phyloP scores from a whole-genome alignment of 768 basidiomycete species.

The Termitomyces titanicus region DNA sequence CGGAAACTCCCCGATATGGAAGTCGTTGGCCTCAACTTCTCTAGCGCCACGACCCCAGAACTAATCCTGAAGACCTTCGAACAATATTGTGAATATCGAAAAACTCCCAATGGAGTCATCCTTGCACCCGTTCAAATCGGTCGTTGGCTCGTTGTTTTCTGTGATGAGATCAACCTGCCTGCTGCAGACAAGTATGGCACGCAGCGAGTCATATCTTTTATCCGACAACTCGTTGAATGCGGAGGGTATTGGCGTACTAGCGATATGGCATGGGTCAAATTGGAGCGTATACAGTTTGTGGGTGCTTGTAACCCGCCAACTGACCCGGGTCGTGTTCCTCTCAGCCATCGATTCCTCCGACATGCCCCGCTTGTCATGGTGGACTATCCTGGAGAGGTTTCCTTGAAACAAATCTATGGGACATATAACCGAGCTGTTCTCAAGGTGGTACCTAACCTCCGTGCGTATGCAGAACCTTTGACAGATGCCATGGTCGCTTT shows the following conservation, averaged over 20 bases:
- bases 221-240: slow-evolving; percentile 92
- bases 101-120: slow-evolving; percentile 97
- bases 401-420: slow-evolving; percentile 96
- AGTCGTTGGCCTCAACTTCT: slow-evolving; percentile 98
- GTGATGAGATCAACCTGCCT: slow-evolving; percentile 98
- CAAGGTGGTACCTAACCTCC: slow-evolving; percentile 91
- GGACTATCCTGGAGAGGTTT: slow-evolving; percentile 96
- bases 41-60: slow-evolving; percentile 97
- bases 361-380: slow-evolving; percentile 99
- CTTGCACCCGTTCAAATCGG: slow-evolving; percentile 93
- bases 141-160: slow-evolving; percentile 99
- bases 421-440: slow-evolving; percentile 96
- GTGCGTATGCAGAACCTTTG: slow-evolving; percentile 89
- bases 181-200: slow-evolving; percentile 98
- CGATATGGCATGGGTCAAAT: slow-evolving; percentile 95
- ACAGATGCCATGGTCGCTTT: slow-evolving; percentile 98
- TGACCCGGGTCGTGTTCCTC: slow-evolving; percentile 97
- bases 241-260: slow-evolving; percentile 93
- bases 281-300: slow-evolving; percentile 99
- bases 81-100: slow-evolving; percentile 98
- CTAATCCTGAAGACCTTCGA: slow-evolving; percentile 99
- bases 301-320: slow-evolving; percentile 99
- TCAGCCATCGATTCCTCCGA: slow-evolving; percentile 94
- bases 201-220: slow-evolving; percentile 96
- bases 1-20: slow-evolving; percentile 99